Percentiles rank a stretch among this genome's conserved stretches.
Evolutionary conservation across 1,284 basidiomycete genomes (phyloP).

Genomic region (Rhodotorula sp.): DNA sequence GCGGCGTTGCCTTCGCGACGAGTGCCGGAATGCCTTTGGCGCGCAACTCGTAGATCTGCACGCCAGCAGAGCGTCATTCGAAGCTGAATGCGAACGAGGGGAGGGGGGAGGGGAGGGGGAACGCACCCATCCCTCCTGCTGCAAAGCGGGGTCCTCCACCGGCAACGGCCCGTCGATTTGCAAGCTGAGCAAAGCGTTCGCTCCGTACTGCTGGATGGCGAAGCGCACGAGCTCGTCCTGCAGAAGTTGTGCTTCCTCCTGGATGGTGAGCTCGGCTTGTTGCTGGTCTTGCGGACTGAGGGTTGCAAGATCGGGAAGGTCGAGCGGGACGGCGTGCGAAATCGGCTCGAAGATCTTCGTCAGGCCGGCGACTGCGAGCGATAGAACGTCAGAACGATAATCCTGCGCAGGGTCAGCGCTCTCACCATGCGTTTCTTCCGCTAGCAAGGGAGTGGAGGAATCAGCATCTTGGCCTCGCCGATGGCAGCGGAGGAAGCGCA

Average conservation of each 20-base stretch:
- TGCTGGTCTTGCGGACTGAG: background rate
- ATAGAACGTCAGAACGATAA: background rate
- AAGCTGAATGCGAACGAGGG: background rate
- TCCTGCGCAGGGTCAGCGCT: rapidly evolving
- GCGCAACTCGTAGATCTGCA: slow-evolving; percentile 3
- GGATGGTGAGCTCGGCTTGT: background rate
- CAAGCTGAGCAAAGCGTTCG: slow-evolving; percentile 7
- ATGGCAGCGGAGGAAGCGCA: background rate
- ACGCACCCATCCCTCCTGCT: background rate
- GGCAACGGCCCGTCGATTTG: background rate
- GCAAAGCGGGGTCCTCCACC: background rate
- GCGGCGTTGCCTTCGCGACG: background rate
- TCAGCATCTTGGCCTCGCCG: background rate
- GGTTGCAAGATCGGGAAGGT: background rate
- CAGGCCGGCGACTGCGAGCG: slow-evolving; percentile 4
- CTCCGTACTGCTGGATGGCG: slow-evolving; percentile 6
- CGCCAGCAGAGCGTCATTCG: background rate
- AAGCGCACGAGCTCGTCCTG: background rate
- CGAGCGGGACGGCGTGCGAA: slow-evolving; percentile 2
- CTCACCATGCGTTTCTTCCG: background rate
- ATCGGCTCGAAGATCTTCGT: background rate
- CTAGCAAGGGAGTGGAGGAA: background rate
- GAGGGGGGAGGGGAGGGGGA: background rate
- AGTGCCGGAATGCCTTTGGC: slow-evolving; percentile 1
- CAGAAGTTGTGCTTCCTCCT: background rate